phyloP scores from a whole-genome alignment of 2,329 filamentous ascomycete species.

The Mycosphaerella arachidis region DNA sequence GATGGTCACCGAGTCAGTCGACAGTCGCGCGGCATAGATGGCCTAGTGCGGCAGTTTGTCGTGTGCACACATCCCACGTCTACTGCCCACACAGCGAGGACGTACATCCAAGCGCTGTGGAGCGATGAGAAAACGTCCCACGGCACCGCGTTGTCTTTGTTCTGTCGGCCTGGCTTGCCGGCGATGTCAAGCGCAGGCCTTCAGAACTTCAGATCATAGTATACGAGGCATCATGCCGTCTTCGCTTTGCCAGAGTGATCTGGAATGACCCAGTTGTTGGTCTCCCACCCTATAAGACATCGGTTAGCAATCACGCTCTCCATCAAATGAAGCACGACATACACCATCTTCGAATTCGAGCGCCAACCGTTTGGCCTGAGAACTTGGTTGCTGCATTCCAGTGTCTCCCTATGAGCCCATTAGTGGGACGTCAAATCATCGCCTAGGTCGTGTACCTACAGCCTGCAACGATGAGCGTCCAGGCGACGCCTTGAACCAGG shows the following conservation, averaged over 20 bases:
- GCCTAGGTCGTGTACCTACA: conserved; percentile 34
- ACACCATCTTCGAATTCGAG: conserved; percentile 80
- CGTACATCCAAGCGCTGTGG: not conserved
- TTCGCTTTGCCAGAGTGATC: conserved; percentile 3
- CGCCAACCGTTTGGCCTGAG: conserved; percentile 71
- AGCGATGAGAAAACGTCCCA: not conserved
- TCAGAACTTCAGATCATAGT: not conserved
- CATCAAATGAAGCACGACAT: not conserved
- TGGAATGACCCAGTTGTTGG: conserved; percentile 84
- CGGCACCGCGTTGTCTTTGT: not conserved
- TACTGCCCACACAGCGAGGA: not conserved
- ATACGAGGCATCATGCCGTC: not conserved
- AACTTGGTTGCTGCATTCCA: conserved; percentile 80
- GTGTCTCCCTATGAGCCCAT: conserved; percentile 56
- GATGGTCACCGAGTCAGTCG: not conserved
- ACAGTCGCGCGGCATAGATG: not conserved
- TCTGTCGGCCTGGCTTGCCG: not conserved
- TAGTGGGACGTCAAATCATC: not conserved
- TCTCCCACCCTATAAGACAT: conserved; percentile 57
- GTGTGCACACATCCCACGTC: not conserved
- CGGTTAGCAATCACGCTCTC: not conserved
- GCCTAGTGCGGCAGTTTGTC: not conserved
- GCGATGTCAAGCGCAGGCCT: not conserved
- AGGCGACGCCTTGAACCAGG: conserved; percentile 80
- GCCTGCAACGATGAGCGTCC: conserved; percentile 69